Percentiles rank a stretch among this genome's conserved stretches.
Conservation (phyloP, 2,329 filamentous ascomycete genomes). For the Thielaviopsis euricoi region DNA sequence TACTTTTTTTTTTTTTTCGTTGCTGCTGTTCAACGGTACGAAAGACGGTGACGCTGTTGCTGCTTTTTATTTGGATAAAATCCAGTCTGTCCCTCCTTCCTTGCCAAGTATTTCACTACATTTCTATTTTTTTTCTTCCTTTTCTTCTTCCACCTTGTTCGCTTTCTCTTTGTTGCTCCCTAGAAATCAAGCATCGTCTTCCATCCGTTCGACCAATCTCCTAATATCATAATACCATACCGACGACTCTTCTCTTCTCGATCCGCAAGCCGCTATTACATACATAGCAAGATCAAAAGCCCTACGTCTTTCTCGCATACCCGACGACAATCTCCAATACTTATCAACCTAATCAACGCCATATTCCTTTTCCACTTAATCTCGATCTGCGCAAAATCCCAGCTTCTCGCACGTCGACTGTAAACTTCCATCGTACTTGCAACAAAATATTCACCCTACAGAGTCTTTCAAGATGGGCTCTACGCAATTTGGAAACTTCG, state of each 20-base stretch:
- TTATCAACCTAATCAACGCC: background rate
- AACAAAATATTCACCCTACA: background rate
- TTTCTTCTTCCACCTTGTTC: background rate
- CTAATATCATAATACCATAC: background rate
- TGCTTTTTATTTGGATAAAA: background rate
- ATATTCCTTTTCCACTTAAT: background rate
- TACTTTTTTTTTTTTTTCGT: background rate
- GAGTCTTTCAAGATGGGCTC: conserved; percentile 32
- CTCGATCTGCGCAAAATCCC: too few relatives aligned
- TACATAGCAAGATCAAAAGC: background rate
- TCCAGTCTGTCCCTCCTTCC: background rate
- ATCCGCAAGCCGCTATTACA: background rate
- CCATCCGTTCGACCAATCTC: background rate
- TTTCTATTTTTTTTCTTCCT: background rate
- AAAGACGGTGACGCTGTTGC: too few relatives aligned
- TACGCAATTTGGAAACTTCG: conserved; percentile 44
- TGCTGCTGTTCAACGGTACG: too few relatives aligned
- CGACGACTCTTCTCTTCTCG: background rate
- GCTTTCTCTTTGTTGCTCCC: background rate
- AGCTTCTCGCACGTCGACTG: background rate
- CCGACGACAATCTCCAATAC: too few relatives aligned
- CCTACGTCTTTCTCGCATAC: too few relatives aligned
- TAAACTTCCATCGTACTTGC: background rate
- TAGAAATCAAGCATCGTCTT: background rate
- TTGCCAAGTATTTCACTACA: background rate